Evolutionary conservation across 176 grass and related monocot species (phyloP).

Genomic region (Aegilops longissima): DNA sequence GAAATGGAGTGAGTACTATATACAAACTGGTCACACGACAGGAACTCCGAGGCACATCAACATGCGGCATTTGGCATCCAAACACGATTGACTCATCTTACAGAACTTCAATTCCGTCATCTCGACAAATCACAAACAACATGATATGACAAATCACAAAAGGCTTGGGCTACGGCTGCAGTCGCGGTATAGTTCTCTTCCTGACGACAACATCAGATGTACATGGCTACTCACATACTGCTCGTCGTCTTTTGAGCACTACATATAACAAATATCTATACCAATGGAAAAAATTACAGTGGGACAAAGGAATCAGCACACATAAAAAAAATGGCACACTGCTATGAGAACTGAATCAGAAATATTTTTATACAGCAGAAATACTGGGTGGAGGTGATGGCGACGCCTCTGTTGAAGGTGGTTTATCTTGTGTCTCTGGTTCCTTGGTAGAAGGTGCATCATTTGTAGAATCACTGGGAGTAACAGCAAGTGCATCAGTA

Average conservation of each 20-base stretch:
- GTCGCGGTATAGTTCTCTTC: not conserved
- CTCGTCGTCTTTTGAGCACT: conserved; percentile 9
- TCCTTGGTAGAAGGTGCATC: conserved; percentile 14
- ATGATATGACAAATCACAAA: conserved; percentile 25
- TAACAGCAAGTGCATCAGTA: not conserved
- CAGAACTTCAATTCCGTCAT: not conserved
- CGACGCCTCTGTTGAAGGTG: conserved; percentile 28
- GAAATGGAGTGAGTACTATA: not conserved
- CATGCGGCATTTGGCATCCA: not conserved
- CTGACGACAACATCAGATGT: conserved; percentile 40
- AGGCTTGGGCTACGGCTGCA: conserved; percentile 20
- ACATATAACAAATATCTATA: conserved; percentile 24
- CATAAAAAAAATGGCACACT: conserved; percentile 36
- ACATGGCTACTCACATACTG: conserved; percentile 54
- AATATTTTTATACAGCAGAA: conserved; percentile 37
- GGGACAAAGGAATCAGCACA: conserved; percentile 20
- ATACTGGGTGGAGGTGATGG: conserved; percentile 7
- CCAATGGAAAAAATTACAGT: conserved; percentile 33
- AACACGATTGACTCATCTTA: not conserved
- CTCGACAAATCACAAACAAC: conserved; percentile 28
- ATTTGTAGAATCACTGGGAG: conserved; percentile 12
- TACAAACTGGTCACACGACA: not conserved
- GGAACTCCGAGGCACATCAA: not conserved
- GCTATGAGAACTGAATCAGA: conserved; percentile 30
- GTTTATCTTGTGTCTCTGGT: conserved; percentile 19